These are phyloP conservation scores for Lactarius tabidus DNA, from an alignment of 768 basidiomycete species.

Conservation along the genomic window DNA sequence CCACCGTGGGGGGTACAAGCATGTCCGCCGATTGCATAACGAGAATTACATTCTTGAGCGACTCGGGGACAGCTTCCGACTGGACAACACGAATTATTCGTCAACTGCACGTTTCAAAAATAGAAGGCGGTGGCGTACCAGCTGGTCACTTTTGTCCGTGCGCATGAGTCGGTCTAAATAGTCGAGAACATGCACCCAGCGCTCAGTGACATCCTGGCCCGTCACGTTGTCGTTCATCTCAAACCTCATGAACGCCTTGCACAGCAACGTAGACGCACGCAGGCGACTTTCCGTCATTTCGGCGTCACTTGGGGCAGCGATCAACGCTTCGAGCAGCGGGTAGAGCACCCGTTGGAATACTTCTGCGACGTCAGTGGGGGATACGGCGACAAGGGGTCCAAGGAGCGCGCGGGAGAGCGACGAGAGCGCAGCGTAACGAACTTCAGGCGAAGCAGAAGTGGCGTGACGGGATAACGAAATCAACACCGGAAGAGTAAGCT, in stretches of 20 bases:
- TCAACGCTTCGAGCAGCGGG: constrained; percentile 85
- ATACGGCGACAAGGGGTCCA: constrained; percentile 29
- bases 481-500: constrained; percentile 19
- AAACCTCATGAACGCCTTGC: constrained; percentile 95
- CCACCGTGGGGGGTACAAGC: constrained; percentile 60
- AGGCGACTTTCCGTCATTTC: constrained; percentile 91
- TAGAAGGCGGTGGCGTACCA: constrained; percentile 51
- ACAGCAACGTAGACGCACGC: constrained; percentile 82
- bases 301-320: constrained; percentile 75
- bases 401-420: constrained; percentile 44
- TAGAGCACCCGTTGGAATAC: constrained; percentile 88
- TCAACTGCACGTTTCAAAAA: neutral
- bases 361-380: constrained; percentile 64
- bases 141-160: constrained; percentile 75
- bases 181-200: constrained; percentile 91
- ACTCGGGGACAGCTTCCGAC: constrained; percentile 95
- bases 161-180: constrained; percentile 86
- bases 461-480: constrained; percentile 19
- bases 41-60: constrained; percentile 91
- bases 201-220: constrained; percentile 57
- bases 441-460: constrained; percentile 20
- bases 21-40: constrained; percentile 92
- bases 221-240: constrained; percentile 63
- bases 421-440: constrained; percentile 48
- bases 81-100: constrained; percentile 33